A percentile compares a stretch with the other conserved stretches of the same genome.
These are phyloP conservation scores for Eucalyptus rudis DNA, from an alignment of 345 rosid genomes.

Conservation along the genomic window DNA sequence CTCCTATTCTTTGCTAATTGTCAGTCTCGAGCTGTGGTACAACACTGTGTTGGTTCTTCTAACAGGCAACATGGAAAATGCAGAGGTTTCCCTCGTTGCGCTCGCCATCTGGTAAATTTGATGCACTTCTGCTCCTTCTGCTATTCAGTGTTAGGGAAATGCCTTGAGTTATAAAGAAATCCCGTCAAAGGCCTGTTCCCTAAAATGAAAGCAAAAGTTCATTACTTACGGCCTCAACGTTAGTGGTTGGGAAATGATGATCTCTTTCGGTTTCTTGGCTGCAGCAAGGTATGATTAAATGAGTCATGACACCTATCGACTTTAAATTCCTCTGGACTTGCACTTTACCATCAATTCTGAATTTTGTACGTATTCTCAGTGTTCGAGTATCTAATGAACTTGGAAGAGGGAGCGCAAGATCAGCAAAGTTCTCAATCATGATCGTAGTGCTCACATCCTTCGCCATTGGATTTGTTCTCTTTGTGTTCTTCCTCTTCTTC, in stretches of 20 bases:
- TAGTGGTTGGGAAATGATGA: slow-evolving; percentile 77
- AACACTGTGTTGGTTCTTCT: slow-evolving; percentile 51
- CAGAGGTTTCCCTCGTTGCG: slow-evolving; percentile 67
- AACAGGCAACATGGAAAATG: slow-evolving; percentile 54
- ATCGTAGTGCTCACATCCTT: slow-evolving; percentile 36
- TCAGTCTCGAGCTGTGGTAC: slow-evolving; percentile 83
- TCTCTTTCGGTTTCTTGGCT: slow-evolving; percentile 62
- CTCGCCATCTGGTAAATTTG: slow-evolving; percentile 52
- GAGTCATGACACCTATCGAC: not conserved
- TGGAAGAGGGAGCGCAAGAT: slow-evolving; percentile 38
- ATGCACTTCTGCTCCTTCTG: not conserved
- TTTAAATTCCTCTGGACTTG: not conserved
- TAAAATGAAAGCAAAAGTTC: not conserved
- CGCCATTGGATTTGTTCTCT: slow-evolving; percentile 27
- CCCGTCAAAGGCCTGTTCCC: not conserved
- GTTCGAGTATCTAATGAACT: slow-evolving; percentile 82
- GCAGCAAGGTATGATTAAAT: slow-evolving; percentile 42
- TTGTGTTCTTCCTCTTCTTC: slow-evolving; percentile 28
- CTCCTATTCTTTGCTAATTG: not conserved
- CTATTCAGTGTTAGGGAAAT: not conserved
- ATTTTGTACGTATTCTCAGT: slow-evolving; percentile 6
- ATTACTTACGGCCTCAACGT: slow-evolving; percentile 38
- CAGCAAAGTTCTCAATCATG: slow-evolving; percentile 39
- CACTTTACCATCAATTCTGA: not conserved
- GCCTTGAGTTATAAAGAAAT: not conserved